Conservation (phyloP, 2,329 filamentous ascomycete species). For the Scedosporium dehoogii region DNA sequence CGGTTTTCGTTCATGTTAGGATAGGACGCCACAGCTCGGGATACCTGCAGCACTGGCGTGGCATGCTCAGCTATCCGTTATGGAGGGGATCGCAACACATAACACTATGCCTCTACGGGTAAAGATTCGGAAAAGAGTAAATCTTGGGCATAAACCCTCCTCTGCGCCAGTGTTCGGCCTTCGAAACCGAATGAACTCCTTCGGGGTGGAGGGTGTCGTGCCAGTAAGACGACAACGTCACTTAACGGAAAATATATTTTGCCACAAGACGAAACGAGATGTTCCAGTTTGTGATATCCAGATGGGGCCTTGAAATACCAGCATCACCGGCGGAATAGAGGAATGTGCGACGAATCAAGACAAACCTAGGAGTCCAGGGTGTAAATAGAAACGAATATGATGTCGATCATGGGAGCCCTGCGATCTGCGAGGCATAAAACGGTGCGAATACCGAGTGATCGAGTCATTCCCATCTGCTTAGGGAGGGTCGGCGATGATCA, state of each 20-base stretch:
- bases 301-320: no score
- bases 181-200: background rate
- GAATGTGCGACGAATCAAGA: background rate
- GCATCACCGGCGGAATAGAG: no score
- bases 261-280: no score
- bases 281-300: no score
- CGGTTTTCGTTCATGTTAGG: background rate
- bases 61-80: background rate
- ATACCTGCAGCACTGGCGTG: background rate
- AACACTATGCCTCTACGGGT: background rate
- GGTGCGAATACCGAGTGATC: background rate
- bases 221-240: no score
- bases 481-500: no score
- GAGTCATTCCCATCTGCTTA: background rate
- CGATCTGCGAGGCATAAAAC: background rate
- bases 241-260: no score
- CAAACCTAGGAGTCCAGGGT: background rate
- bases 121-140: background rate
- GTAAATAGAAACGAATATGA: background rate
- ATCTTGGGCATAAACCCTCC: background rate
- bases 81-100: background rate
- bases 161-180: background rate
- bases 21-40: background rate
- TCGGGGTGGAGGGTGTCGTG: background rate
- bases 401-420: background rate